Evolutionary conservation across 176 grass and related monocot species (phyloP).

Genomic region (Leersia perrieri): DNA sequence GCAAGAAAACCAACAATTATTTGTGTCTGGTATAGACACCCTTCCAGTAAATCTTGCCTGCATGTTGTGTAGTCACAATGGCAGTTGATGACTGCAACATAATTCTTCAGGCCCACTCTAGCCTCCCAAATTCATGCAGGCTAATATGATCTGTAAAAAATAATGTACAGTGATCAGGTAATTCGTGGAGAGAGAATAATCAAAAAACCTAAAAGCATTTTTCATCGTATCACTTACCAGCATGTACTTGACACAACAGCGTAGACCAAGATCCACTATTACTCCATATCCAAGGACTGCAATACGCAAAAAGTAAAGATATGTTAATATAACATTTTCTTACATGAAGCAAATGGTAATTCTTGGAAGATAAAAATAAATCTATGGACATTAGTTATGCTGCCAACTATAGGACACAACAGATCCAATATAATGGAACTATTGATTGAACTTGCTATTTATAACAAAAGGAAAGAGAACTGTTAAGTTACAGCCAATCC

Average conservation of each 20-base stretch:
- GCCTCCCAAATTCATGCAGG: slow-evolving; percentile 44
- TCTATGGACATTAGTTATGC: neutral
- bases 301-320: neutral
- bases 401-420: neutral
- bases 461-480: neutral
- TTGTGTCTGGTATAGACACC: slow-evolving; percentile 40
- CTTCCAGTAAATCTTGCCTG: slow-evolving; percentile 50
- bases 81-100: slow-evolving; percentile 46
- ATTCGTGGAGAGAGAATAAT: neutral
- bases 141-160: slow-evolving; percentile 49
- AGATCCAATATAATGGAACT: neutral
- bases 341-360: neutral
- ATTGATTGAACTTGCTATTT: neutral
- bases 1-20: slow-evolving; percentile 51
- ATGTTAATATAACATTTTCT: neutral
- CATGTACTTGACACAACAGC: slow-evolving; percentile 43
- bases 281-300: slow-evolving; percentile 31
- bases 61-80: slow-evolving; percentile 47
- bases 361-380: slow-evolving; percentile 21
- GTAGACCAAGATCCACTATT: slow-evolving; percentile 54
- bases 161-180: neutral
- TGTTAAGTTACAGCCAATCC: neutral
- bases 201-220: neutral
- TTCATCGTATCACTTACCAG: neutral
- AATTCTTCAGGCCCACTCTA: slow-evolving; percentile 35